Conservation (phyloP, 345 rosid genomes). For the Citrus australasica region DNA sequence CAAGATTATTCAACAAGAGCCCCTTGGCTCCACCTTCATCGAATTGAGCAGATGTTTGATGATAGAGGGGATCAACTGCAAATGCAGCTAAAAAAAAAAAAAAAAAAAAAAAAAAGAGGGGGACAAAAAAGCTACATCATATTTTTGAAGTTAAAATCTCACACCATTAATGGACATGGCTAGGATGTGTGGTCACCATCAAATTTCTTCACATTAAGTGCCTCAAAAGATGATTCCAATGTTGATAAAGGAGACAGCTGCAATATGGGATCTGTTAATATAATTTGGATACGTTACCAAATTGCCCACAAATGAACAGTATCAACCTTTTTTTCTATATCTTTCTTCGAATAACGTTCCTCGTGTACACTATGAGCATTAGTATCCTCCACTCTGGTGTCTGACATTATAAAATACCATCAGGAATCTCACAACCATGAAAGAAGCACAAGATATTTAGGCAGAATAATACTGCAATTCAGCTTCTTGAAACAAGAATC, state of each 20-base stretch:
- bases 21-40: constrained; percentile 99
- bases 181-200: constrained; percentile 55
- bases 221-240: constrained; percentile 77
- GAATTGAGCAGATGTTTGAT: constrained; percentile 95
- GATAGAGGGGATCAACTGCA: constrained; percentile 94
- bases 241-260: constrained; percentile 86
- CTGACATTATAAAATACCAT: constrained; percentile 33
- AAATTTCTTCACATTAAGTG: constrained; percentile 82
- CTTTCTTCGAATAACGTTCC: constrained; percentile 60
- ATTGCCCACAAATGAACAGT: not conserved
- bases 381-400: constrained; percentile 38
- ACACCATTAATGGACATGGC: constrained; percentile 8
- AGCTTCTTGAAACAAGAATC: not conserved
- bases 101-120: constrained; percentile 13
- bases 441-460: not conserved
- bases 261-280: constrained; percentile 33
- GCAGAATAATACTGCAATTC: not conserved
- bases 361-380: constrained; percentile 34
- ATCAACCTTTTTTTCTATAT: constrained; percentile 64
- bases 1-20: constrained; percentile 82
- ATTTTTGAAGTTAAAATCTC: constrained; percentile 14
- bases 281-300: constrained; percentile 1
- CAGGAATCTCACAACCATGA: constrained; percentile 5
- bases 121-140: constrained; percentile 3
- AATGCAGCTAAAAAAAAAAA: constrained; percentile 69